These are phyloP conservation scores for Alternaria triticina DNA, from an alignment of 2,329 filamentous ascomycete genomes.

Conservation along the genomic window DNA sequence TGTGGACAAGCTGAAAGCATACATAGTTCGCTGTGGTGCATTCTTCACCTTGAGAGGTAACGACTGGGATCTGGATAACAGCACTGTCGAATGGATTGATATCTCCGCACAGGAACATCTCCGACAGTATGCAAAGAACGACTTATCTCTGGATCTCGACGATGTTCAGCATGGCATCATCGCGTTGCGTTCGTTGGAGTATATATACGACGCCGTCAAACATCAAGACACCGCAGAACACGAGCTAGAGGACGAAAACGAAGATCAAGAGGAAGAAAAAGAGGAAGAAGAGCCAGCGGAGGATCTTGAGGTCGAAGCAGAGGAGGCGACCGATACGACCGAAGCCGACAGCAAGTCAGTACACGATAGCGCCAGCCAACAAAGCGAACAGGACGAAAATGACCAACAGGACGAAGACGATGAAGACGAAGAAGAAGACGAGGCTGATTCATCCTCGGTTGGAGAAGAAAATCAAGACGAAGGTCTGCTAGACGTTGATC, in stretches of 20 bases:
- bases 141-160: constrained; percentile 20
- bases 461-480: constrained; percentile 6
- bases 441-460: background rate
- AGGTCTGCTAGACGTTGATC: constrained; percentile 4
- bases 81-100: constrained; percentile 32
- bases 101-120: constrained; percentile 28
- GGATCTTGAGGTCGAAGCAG: background rate
- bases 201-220: constrained; percentile 18
- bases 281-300: background rate
- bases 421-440: background rate
- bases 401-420: background rate
- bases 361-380: background rate
- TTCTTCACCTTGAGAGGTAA: constrained; percentile 25
- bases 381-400: background rate
- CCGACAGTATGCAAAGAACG: constrained; percentile 24
- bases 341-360: background rate
- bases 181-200: constrained; percentile 29
- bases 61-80: constrained; percentile 24
- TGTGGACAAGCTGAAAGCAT: constrained; percentile 19
- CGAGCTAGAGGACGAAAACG: background rate
- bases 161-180: constrained; percentile 34
- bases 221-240: background rate
- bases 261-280: background rate
- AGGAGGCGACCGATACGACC: background rate
- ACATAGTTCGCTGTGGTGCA: constrained; percentile 29